These are phyloP conservation scores for Coemansia sp. DNA, from an alignment of 192 early-diverging fungal species.

Conservation along the genomic window DNA sequence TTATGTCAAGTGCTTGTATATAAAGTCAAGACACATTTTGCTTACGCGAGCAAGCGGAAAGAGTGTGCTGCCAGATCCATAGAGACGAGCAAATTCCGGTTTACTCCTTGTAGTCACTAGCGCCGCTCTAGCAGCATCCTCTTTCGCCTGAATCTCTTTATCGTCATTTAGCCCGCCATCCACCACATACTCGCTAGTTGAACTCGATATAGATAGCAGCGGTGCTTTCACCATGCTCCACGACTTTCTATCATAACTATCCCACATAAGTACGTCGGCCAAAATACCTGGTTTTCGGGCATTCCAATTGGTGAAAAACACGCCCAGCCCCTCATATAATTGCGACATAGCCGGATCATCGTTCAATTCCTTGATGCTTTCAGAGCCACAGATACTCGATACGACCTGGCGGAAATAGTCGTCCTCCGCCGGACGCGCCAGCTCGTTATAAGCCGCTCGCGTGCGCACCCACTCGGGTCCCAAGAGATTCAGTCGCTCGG, in stretches of 20 bases:
- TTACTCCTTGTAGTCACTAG: conserved; percentile 25
- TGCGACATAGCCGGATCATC: conserved; percentile 42
- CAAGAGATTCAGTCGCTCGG: conserved; percentile 17
- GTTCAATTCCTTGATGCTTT: conserved; percentile 27
- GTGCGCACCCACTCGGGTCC: conserved; percentile 48
- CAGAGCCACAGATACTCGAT: conserved; percentile 36
- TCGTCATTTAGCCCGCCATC: neutral
- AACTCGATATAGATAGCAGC: conserved; percentile 31
- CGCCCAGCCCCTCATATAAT: conserved; percentile 48
- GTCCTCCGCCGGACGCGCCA: conserved; percentile 36
- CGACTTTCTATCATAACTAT: conserved; percentile 23
- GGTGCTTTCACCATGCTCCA: conserved; percentile 38
- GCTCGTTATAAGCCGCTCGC: conserved; percentile 47
- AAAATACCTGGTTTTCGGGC: conserved; percentile 36
- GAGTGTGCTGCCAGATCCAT: conserved; percentile 32
- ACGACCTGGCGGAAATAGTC: conserved; percentile 30
- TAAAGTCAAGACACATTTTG: conserved; percentile 41
- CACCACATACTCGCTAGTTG: neutral
- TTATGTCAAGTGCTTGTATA: conserved; percentile 12
- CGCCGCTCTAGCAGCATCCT: conserved; percentile 30
- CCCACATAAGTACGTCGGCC: conserved; percentile 32
- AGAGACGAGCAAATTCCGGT: conserved; percentile 34
- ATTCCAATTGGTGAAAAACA: conserved; percentile 44
- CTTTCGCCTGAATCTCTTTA: conserved; percentile 11
- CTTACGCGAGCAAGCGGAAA: conserved; percentile 32